phyloP scores from a whole-genome alignment of 148 eudicot species.

The Diospyros kaki region DNA sequence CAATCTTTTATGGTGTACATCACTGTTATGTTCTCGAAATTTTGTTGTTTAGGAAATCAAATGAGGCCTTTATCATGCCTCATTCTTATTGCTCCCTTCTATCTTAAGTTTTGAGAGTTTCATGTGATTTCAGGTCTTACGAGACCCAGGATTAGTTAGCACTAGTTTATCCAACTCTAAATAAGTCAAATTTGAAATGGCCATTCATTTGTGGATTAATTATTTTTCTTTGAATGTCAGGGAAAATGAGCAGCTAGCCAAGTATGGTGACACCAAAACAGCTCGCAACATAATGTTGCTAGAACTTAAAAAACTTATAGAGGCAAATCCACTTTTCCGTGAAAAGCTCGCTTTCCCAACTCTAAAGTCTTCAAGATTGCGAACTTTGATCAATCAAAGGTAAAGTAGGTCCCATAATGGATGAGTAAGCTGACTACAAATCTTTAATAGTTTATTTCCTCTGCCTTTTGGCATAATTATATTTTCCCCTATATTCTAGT shows the following conservation, averaged over 20 bases:
- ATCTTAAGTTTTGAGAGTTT: not conserved
- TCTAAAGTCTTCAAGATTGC: constrained; percentile 72
- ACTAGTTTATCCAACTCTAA: not conserved
- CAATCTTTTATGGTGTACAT: not conserved
- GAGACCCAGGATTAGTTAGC: not conserved
- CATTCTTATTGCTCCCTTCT: not conserved
- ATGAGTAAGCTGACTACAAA: not conserved
- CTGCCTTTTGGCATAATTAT: not conserved
- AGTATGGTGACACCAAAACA: constrained; percentile 78
- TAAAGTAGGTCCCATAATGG: constrained; percentile 16
- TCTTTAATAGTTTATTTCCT: not conserved
- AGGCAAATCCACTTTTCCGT: constrained; percentile 85
- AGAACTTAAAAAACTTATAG: constrained; percentile 79
- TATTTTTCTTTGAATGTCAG: constrained; percentile 29
- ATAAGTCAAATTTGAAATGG: not conserved
- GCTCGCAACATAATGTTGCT: constrained; percentile 79
- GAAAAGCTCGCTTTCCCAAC: constrained; percentile 81
- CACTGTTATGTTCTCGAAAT: not conserved
- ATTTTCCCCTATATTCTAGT: not conserved
- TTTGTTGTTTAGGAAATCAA: not conserved
- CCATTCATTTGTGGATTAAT: not conserved
- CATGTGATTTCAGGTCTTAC: not conserved
- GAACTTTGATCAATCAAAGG: constrained; percentile 90
- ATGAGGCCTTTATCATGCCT: not conserved
- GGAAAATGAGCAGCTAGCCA: constrained; percentile 90